phyloP scores from a whole-genome alignment of 208 protist species.

The Acanthamoeba lenticulata region DNA sequence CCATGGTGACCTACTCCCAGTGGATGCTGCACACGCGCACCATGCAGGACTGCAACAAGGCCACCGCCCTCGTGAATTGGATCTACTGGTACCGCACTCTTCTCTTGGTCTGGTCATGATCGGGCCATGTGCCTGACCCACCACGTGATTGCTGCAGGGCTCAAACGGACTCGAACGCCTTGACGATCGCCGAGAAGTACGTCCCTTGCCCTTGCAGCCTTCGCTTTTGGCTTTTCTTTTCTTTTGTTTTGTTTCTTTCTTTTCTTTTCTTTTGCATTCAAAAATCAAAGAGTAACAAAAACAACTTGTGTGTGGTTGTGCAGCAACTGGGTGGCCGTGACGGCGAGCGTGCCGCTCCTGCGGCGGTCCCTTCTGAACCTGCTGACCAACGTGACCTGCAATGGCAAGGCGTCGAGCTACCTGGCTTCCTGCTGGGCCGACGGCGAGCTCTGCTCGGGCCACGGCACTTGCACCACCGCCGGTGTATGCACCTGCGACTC shows the following conservation, averaged over 20 bases:
- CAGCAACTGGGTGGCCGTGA: constrained; percentile 7
- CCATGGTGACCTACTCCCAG: constrained; percentile 22
- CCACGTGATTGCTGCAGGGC: background rate
- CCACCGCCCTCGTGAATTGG: background rate
- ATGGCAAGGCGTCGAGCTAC: background rate
- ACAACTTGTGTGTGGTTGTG: background rate
- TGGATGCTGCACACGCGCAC: constrained; percentile 16
- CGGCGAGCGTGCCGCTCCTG: background rate
- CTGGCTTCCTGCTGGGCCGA: background rate
- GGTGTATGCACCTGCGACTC: background rate
- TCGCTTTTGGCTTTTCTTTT: too few relatives aligned
- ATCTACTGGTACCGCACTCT: constrained; percentile 11
- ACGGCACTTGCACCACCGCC: constrained; percentile 1
- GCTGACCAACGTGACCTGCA: constrained; percentile 20
- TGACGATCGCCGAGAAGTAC: background rate
- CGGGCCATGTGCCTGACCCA: background rate
- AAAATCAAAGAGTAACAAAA: background rate
- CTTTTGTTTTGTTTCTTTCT: too few relatives aligned
- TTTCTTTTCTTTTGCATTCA: too few relatives aligned
- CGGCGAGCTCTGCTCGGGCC: background rate
- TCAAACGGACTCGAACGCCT: background rate
- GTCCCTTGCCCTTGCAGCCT: background rate
- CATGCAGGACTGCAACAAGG: constrained; percentile 47
- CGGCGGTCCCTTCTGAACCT: background rate
- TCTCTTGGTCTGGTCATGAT: background rate